A percentile compares a stretch with the other conserved stretches of the same genome.
Conservation (phyloP, 306 rosid species). For the Casuarina equisetifolia region DNA sequence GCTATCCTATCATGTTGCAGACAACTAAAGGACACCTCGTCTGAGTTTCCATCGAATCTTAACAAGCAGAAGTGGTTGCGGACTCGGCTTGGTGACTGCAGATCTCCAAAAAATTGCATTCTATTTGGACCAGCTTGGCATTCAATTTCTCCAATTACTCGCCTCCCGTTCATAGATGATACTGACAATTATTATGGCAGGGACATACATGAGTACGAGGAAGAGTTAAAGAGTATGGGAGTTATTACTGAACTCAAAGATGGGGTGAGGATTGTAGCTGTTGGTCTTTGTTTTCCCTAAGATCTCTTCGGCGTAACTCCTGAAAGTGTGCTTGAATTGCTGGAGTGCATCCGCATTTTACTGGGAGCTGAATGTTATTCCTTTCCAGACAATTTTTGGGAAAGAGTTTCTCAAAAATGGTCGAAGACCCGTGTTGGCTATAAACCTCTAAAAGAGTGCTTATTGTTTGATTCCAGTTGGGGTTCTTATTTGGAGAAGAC, state of each 20-base stretch:
- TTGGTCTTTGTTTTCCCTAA: conserved; percentile 42
- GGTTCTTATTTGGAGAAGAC: conserved; percentile 29
- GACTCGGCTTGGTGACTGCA: conserved; percentile 42
- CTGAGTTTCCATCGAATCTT: conserved; percentile 33
- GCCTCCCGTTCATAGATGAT: conserved; percentile 73
- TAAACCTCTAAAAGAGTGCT: conserved; percentile 47
- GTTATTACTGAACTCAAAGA: conserved; percentile 46
- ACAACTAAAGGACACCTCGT: conserved; percentile 21
- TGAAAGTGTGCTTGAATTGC: conserved; percentile 45
- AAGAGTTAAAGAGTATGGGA: conserved; percentile 59
- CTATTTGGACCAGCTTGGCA: conserved; percentile 62
- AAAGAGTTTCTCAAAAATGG: conserved; percentile 51
- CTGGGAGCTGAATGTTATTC: conserved; percentile 1
- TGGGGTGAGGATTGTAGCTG: conserved; percentile 46
- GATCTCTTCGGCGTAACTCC: conserved; percentile 39
- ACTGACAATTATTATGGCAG: conserved; percentile 42
- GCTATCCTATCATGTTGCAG: conserved; percentile 55
- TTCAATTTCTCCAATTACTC: conserved; percentile 49
- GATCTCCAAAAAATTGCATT: conserved; percentile 58
- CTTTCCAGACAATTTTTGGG: conserved; percentile 31
- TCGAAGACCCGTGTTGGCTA: conserved; percentile 62
- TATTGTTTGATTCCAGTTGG: conserved; percentile 52
- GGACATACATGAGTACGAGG: conserved; percentile 41
- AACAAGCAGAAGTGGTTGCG: conserved; percentile 53
- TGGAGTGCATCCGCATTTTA: conserved; percentile 45